Evolutionary conservation across 108 stramenopile genomes (phyloP), one percentile per base, ranked within the genome.

Genomic region (Fistulifera solaris): DNA sequence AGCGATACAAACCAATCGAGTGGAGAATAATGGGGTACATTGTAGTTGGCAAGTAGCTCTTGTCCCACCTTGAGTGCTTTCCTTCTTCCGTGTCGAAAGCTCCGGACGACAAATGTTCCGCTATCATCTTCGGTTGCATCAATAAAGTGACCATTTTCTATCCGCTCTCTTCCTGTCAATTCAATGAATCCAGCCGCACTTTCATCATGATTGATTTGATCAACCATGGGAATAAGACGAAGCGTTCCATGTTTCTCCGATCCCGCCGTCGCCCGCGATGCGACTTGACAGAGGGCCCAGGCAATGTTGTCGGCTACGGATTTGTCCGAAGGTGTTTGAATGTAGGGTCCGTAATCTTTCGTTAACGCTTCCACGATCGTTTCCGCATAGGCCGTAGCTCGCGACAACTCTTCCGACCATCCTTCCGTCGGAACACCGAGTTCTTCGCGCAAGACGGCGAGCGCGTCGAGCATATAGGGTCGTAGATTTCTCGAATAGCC

Each of bases 271-370:
- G 85, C 89, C 13, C 89, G 67, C 15, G 77, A 80, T 0, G 84
- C 71, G 11, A 91, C 89, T 41, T 85, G 85, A 52, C 89, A 91
- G 10, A 91, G 66, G 11, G 89, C 71, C 89, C 89, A 91, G 57
- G 76, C 56, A 16, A 91, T 52, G 38, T 76, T 77, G 22, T 71
- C 66, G 17, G 58, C 43, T 11, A 60, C 39, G 14, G 50, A 24
- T 25, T 59, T 31, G 44, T 52, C 68, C 23, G 67, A 63, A 1
- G 79, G 73, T 59, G 50, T 43, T 52, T 52, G 56, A 43, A 81
- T 22, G 63, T 65, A 76, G 8, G 41, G 27, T 15, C 66, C 73
- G 59, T 68, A 80, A 52, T 72, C 73, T 15, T 28, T 17, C 1
- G 66, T 40, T 38, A 88, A 48, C 4, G 51, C 61, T 12, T 41